phyloP scores from a whole-genome alignment of 225 moss, liverwort and hornwort species.

The Physcomitrium patens region DNA sequence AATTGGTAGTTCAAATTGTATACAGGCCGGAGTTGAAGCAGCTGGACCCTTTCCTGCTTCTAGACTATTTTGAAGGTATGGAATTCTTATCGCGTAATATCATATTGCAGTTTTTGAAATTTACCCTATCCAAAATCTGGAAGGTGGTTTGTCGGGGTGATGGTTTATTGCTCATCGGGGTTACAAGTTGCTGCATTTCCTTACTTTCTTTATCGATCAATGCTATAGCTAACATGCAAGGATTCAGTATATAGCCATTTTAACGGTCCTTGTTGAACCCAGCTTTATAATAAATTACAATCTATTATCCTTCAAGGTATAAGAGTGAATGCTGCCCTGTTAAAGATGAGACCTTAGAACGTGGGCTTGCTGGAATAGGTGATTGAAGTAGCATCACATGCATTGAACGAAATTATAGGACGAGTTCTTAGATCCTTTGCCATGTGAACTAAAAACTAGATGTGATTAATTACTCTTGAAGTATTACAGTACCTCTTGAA shows the following conservation, averaged over 20 bases:
- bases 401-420: constrained; percentile 47
- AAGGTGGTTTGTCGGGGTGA: background rate
- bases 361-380: constrained; percentile 33
- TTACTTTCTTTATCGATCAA: no score
- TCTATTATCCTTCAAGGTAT: background rate
- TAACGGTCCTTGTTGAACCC: no score
- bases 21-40: constrained; percentile 89
- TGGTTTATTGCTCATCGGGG: no score
- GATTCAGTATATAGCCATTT: no score
- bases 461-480: constrained; percentile 54
- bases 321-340: constrained; percentile 16
- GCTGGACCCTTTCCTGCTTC: constrained; percentile 84
- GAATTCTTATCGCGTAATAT: no score
- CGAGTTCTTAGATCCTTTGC: constrained; percentile 53
- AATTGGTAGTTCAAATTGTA: constrained; percentile 14
- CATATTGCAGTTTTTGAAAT: background rate
- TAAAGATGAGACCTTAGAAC: background rate
- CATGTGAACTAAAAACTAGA: constrained; percentile 16
- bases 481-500: background rate
- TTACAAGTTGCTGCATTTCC: no score
- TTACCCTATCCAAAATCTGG: background rate
- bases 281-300: background rate
- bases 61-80: constrained; percentile 78
- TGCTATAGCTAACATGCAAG: no score
- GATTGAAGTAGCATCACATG: constrained; percentile 48